Base-by-base conservation (phyloP, 495 filamentous ascomycete species). In the Lasiosphaeria hispida region DNA sequence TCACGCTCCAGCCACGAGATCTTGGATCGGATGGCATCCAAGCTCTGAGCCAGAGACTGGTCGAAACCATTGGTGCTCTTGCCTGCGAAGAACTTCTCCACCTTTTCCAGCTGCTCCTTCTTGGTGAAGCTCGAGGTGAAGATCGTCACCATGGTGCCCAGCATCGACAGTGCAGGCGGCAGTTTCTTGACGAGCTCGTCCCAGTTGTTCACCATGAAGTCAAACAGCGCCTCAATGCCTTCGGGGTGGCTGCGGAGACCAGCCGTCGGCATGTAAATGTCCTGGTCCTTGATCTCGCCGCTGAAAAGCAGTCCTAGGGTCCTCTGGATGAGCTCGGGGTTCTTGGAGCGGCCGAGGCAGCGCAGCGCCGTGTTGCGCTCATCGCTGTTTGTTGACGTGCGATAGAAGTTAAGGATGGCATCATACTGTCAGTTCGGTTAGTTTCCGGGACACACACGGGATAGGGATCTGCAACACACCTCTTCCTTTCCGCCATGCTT, bases 331-430 rank as follows among this genome's bases (percentile, higher is more conserved):
- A 97, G 85, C 49, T 85, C 82, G 11, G 89, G 84, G 43, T 87
- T 77, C 61, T 88, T 87, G 34, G 90, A 85, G 50, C 91, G 83
- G 47, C 94, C 92, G 8, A 98, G 80, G 58, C 84, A 85, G 61
- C 94, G 89, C 36, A 98, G 83, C 0, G 93, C 92, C n/a, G 91
- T 94, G 67, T 95, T 96, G 72, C 92, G 90, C 79, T 97, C 93
- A 67, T 97, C 93, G 48, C 87, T 88, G 70, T 89, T 96, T 48
- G 80, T 83, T n/a, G 90, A 91, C n/a, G 82, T 83, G 59, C 83
- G 86, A 79, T 91, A 96, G 56, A 89, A 90, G 69, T 93, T 79
- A 43, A 94, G 72, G 36, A 98, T 78, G 23, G 82, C 80, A 53
- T 97, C 83, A 75, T 89, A 91, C 87, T 88, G 51, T 35, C 2